Evolutionary conservation across 2,329 filamentous ascomycete genomes (phyloP), one percentile per base, ranked within the genome.

Genomic region (Aspergillus tamarii): DNA sequence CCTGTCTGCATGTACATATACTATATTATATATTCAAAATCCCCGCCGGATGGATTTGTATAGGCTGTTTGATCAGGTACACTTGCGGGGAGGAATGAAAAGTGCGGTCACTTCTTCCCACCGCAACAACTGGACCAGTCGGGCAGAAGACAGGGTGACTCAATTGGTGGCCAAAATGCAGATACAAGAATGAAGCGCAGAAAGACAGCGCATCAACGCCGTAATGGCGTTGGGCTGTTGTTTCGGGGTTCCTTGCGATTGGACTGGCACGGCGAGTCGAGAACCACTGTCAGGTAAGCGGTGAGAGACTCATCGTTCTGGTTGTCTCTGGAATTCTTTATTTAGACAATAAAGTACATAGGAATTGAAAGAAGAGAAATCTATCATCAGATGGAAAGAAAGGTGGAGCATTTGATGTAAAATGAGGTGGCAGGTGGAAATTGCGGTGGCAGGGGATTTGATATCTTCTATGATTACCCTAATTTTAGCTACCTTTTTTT

Each of bases 341-440:
- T 30, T 50, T 32, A 12, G 46, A 53, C 30, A 21, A n/a, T 30
- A 16, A 11, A 39, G 26, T 14, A 30, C 21, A n/a, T 26, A 53
- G 19, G 32, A 43, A 53, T 30, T 26, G 41, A 41, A n/a, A 39
- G 43, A 55, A 26, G 28, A 60, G 32, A 32, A 26, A 52, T 30
- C 41, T 19, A 50, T 41, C 26, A 36, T 43, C 26, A 23, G 32
- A 53, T 23, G 28, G 23, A 26, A 23, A 16, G 45, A 19, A n/a
- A 50, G 30, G 43, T 48, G 57, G 41, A 43, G 43, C 21, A 59
- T 26, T 26, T 23, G 12, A 48, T 48, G 46, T 39, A 52, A 64
- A 64, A 61, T 64, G 58, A 61, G 62, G 62, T 60, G 62, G 62
- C 61, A 52, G 61, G 61, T 26, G 57, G 57, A 56, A 60, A 59